Evolutionary conservation across 192 early-diverging fungal species (phyloP), one percentile per base, ranked within the genome.

Genomic region (Coemansia sp.): DNA sequence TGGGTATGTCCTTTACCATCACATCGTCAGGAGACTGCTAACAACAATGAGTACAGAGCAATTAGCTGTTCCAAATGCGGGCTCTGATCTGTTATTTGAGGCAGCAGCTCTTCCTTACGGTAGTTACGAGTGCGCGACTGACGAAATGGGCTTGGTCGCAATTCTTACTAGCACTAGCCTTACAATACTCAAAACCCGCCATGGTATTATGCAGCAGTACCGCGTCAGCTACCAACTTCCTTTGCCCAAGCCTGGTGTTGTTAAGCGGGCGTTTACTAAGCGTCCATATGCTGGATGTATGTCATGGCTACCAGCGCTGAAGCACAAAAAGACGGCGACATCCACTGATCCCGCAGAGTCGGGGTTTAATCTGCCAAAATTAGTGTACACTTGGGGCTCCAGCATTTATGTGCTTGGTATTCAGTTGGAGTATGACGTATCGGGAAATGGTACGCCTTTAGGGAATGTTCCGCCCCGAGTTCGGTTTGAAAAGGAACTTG

Each of bases 131-230:
- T 64, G 69, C 21, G 56, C 65, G 7, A 61, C 66, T 9, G 80
- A 82, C 53, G 75, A 71, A 8, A 57, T 78, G 68, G 80, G 80
- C 5, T 63, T 82, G 21, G 80, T 82, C 3, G 74, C 80, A 1
- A 53, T 74, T 25, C 59, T 82, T 19, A 69, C 80, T 6, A 76
- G 68, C 53, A 14, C 71, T 21, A 63, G 52, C 6, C 6, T 78
- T 24, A 66, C 68, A 4, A 59, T 82, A 9, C 20, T 66, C 20
- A 71, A 68, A 21, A 82, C 80, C 1, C 57, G 57, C 4, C 62
- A 71, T 50, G 65, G 68, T 3, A 69, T 75, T 19, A 69, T 68
- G 53, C 74, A 74, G 66, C 71, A 61, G 25, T 82, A 71, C 33
- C 68, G 69, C 33, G 39, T 57, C 5, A 57, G 57, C 31, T 72